Base-by-base conservation (phyloP, 2,329 filamentous ascomycete genomes). In the Trichoderma sp. region DNA sequence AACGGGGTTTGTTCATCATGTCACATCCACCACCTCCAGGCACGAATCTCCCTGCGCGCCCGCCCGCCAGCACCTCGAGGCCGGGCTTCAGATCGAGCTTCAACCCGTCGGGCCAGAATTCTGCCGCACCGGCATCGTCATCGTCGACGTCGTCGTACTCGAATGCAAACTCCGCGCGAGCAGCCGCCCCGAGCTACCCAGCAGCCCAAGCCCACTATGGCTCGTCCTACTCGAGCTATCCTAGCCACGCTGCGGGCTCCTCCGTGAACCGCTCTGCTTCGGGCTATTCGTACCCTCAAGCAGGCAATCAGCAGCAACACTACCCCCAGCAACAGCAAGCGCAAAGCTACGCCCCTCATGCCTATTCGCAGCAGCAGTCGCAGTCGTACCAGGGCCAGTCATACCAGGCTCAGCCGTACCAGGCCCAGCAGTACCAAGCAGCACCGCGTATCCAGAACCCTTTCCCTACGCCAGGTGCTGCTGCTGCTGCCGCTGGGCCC, bases 21-120 rank as follows among this genome's bases (percentile, higher is more conserved):
- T 91, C 92, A 84, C 93, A 93, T 88, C 91, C 92, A 83, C 91
- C 91, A 80, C 92, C 92, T 92, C 92, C 93, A 93, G 92, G 92
- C 78, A 82, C 83, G 78, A 81, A 75, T 76, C 91, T 97, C 51
- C 93, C 93, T 75, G 90, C 93, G 74, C 91, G 92, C 76, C 93
- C 93, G 73, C 93, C 93, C 56, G 88, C 90, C 67, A 71, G 51
- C 71, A 73, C 61, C 64, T 83, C 82, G 74, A 81, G 77, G 80
- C 77, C 77, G 30, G 82, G 82, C 74, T 85, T 85, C 79, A 84
- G 81, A 75, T 83, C 89, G 28, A 85, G 86, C 70, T 90, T 90
- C 77, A 82, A 82, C 64, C 77, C 84, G 32, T 78, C 74, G 36
- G 73, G 74, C n/a, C 79, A 79, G 64, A 47, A 75, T 1, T 39